Conservation (phyloP, 2,329 filamentous ascomycete species). For the Blumeria hordei region DNA sequence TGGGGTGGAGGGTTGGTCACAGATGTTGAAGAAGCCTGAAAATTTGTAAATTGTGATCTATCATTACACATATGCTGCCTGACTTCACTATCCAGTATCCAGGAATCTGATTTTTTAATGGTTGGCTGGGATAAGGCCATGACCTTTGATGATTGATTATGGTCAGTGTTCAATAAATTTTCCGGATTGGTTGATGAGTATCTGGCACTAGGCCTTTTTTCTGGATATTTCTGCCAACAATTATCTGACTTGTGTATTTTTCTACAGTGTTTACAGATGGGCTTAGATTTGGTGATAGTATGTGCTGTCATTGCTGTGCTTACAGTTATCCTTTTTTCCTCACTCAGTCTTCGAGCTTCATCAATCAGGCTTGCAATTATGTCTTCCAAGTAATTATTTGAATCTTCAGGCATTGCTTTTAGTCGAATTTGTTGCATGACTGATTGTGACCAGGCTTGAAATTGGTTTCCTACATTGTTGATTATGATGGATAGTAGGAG, state of each 20-base stretch:
- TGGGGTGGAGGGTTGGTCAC: too few species aligned
- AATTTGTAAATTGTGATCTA: neutral
- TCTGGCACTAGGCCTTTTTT: too few species aligned
- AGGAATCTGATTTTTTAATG: too few species aligned
- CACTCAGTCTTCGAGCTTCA: neutral
- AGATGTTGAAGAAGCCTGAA: neutral
- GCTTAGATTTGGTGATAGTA: neutral
- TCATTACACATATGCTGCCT: too few species aligned
- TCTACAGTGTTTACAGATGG: neutral
- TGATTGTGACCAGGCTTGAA: neutral
- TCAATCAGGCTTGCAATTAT: neutral
- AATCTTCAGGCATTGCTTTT: neutral
- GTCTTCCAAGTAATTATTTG: neutral
- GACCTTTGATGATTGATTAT: too few species aligned
- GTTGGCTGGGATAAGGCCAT: too few species aligned
- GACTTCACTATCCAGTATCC: too few species aligned
- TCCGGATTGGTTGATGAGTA: too few species aligned
- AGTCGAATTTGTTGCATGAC: neutral
- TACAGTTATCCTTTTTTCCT: too few species aligned
- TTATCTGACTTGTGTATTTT: too few species aligned
- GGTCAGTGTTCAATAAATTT: too few species aligned
- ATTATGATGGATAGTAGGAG: neutral
- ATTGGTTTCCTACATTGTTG: neutral
- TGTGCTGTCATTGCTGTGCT: neutral
- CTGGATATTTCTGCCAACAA: too few species aligned